Base-by-base conservation (phyloP, 2,329 filamentous ascomycete species). In the Phoma herbarum region DNA sequence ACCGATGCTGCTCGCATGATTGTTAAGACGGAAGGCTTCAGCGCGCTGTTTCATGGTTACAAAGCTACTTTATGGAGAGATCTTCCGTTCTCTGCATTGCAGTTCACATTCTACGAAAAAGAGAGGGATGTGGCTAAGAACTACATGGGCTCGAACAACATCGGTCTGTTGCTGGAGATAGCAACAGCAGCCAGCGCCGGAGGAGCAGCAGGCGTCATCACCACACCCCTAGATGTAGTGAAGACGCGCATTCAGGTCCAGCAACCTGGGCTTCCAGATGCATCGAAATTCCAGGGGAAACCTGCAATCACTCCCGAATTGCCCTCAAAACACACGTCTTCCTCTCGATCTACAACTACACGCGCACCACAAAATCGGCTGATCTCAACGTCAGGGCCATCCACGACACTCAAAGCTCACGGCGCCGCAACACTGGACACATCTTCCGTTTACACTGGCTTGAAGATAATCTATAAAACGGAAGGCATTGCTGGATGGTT, bases 31-130 rank as follows among this genome's bases (percentile, higher is more conserved):
- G 95, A 99, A 80, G 96, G 95, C 0, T 83, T 92, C 52, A 83
- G 86, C 0, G 95, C 96, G 18, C 85, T 99, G 23, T 99, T 97
- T 77, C 90, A 96, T 69, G 95, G 95, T n/a, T 99, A 96, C 81
- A 95, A 95, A 76, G 95, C 95, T 11, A 99, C 95, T 0, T 86
- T 99, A 3, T 95, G 91, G 79, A 90, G 95, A 58, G 95, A 99
- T 71, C 84, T 99, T 22, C 95, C 95, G 1, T 99, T 97, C 75
- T 98, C 94, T 0, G 95, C 95, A 0, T 81, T 99, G 11, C 95
- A 99, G 74, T 98, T 99, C 78, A 94, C 96, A 71, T 97, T 99
- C 75, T 99, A 97, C 82, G 95, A 99, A 78, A 92, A 98, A 77
- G 93, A 93, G 74, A 91, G 93, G 70, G 87, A 84, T 44, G 86